Evolutionary conservation across 345 rosid species (phyloP), one percentile per base, ranked within the genome.

Genomic region (Arabis alpina): DNA sequence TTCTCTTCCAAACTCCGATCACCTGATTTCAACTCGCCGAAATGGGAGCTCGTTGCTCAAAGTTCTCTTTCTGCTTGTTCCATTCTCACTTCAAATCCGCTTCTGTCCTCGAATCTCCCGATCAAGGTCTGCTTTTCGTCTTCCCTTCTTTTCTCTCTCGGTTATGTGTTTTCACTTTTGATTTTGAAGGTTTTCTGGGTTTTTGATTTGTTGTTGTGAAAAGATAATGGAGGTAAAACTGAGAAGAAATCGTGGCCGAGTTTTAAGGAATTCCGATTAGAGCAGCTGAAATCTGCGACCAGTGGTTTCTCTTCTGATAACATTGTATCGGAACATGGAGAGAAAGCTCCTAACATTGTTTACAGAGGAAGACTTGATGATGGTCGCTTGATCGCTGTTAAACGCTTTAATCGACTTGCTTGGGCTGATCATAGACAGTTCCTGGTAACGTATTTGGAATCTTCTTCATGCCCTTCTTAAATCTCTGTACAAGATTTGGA

Each of bases 381-480:
- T 66, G 92, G 86, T 55, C 88, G 87, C 8, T 80, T 83, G 77
- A 83, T 94, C 75, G 97, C 99, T 54, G 86, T 94, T 58, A 91
- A 94, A 74, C 91, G 99, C 24, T 94, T 94, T 63, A 87, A 89
- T 79, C 86, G 84, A 37, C 71, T 81, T 42, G 96, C 97, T 23
- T 94, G 99, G 97, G 93, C 98, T 2, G 99, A 94, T 81, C 76
- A 95, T 63, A 90, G 99, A 74, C 99, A 94, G 79, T 94, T 94
- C 70, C 82, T 94, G 34, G 98, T 94, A 47, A 50, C 15, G 8
- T 39, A n/a, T 36, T 53, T 23, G 5, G 28, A 12, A 12, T 50
- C n/a, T 53, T 30, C 40, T 25, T 36, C 5, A 50, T 34, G 27
- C 30, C 13, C n/a, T 50, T n/a, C 4, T 2, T 14, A 36, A 3